Conservation (phyloP, 805 yeast species). For the Candida ascalaphidarum region DNA sequence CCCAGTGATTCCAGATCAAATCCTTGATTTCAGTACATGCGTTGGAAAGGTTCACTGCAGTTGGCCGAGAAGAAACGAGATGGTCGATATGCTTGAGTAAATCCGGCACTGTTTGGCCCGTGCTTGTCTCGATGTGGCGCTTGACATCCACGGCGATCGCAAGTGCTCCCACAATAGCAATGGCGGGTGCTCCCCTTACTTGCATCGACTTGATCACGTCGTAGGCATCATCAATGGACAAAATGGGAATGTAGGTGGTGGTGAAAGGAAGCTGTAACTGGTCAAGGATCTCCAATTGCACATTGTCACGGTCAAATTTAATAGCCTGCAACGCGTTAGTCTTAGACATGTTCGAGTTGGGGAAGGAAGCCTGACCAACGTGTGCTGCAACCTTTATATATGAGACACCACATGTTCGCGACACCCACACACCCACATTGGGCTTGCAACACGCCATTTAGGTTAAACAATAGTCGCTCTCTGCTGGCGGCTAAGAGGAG, state of each 20-base stretch:
- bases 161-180: slow-evolving; percentile 88
- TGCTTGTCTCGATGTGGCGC: slow-evolving; percentile 11
- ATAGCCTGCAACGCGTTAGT: slow-evolving; percentile 47
- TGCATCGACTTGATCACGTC: slow-evolving; percentile 84
- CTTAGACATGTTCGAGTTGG: background rate
- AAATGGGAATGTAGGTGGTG: slow-evolving; percentile 56
- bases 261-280: slow-evolving; percentile 79
- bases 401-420: no score
- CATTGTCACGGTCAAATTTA: slow-evolving; percentile 41
- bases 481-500: no score
- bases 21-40: slow-evolving; percentile 50
- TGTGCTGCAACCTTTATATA: no score
- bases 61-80: slow-evolving; percentile 76
- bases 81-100: slow-evolving; percentile 48
- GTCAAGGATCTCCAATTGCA: slow-evolving; percentile 57
- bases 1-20: slow-evolving; percentile 11
- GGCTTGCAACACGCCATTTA: no score
- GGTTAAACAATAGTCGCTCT: no score
- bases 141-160: slow-evolving; percentile 69
- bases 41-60: slow-evolving; percentile 87
- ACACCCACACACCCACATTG: no score
- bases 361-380: no score
- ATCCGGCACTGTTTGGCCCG: slow-evolving; percentile 15
- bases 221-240: slow-evolving; percentile 66
- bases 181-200: slow-evolving; percentile 98